Percentiles rank a stretch among this genome's conserved stretches.
Conservation (phyloP, 805 yeast genomes). For the Saturnispora halmiae region DNA sequence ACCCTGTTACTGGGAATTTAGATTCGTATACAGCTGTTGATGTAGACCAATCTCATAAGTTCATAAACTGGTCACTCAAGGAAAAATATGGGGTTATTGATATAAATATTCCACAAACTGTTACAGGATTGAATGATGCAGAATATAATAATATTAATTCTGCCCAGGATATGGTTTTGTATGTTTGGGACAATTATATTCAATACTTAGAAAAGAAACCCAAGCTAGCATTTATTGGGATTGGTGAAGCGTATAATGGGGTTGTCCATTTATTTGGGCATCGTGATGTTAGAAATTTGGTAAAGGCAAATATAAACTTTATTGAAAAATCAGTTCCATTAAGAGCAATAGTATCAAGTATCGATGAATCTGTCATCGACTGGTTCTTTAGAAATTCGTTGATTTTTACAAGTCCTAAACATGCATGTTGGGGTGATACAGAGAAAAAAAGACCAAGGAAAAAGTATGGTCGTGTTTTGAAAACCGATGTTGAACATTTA, state of each 20-base stretch:
- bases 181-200: conserved; percentile 86
- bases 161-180: conserved; percentile 68
- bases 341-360: conserved; percentile 71
- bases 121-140: conserved; percentile 37
- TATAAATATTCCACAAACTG: conserved; percentile 62
- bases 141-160: conserved; percentile 54
- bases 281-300: conserved; percentile 53
- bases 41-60: conserved; percentile 61
- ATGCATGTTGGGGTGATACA: conserved; percentile 66
- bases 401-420: conserved; percentile 64
- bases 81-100: conserved; percentile 73
- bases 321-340: conserved; percentile 57
- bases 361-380: conserved; percentile 83
- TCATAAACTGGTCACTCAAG: conserved; percentile 57
- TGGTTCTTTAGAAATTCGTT: conserved; percentile 87
- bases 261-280: conserved; percentile 84
- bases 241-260: conserved; percentile 84
- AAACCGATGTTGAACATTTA: conserved; percentile 63
- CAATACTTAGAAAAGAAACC: conserved; percentile 56
- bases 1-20: conserved; percentile 70
- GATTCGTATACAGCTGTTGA: conserved; percentile 65
- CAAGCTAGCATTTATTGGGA: conserved; percentile 72
- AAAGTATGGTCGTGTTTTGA: conserved; percentile 83
- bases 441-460: conserved; percentile 66
- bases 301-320: conserved; percentile 62